Percentiles rank a stretch among this genome's conserved stretches.
These are phyloP conservation scores for Penstemon newberryi DNA, from an alignment of 257 asterid species.

Conservation along the genomic window DNA sequence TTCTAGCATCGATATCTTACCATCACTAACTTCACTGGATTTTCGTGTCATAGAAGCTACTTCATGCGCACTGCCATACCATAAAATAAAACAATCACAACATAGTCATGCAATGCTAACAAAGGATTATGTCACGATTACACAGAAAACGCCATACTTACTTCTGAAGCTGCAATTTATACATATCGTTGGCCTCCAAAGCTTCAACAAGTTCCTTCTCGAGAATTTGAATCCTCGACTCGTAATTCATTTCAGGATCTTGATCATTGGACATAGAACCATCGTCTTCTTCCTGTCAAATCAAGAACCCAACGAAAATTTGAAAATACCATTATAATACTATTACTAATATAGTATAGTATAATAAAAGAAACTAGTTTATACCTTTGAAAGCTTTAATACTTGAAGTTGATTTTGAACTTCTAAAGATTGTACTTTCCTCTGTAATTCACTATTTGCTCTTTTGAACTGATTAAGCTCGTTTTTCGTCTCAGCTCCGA, in stretches of 20 bases:
- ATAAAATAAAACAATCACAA: no score
- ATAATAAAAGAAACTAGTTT: neutral
- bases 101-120: neutral
- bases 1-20: slow-evolving; percentile 34
- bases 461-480: slow-evolving; percentile 39
- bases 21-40: neutral
- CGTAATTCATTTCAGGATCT: slow-evolving; percentile 1
- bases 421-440: slow-evolving; percentile 24
- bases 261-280: neutral
- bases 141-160: neutral
- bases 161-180: slow-evolving; percentile 28
- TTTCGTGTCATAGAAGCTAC: slow-evolving; percentile 5
- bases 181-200: slow-evolving; percentile 10
- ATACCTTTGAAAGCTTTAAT: slow-evolving; percentile 14
- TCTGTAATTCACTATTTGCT: slow-evolving; percentile 30
- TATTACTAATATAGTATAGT: neutral
- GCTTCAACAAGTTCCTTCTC: slow-evolving; percentile 21
- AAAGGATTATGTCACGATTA: neutral
- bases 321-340: neutral
- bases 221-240: slow-evolving; percentile 9
- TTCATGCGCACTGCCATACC: slow-evolving; percentile 10
- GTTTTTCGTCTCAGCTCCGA: slow-evolving; percentile 39
- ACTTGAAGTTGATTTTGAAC: neutral
- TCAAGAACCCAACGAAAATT: neutral
- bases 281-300: slow-evolving; percentile 11